Evolutionary conservation across 495 filamentous ascomycete species (phyloP).

Genomic region (Aspergillus diversus): DNA sequence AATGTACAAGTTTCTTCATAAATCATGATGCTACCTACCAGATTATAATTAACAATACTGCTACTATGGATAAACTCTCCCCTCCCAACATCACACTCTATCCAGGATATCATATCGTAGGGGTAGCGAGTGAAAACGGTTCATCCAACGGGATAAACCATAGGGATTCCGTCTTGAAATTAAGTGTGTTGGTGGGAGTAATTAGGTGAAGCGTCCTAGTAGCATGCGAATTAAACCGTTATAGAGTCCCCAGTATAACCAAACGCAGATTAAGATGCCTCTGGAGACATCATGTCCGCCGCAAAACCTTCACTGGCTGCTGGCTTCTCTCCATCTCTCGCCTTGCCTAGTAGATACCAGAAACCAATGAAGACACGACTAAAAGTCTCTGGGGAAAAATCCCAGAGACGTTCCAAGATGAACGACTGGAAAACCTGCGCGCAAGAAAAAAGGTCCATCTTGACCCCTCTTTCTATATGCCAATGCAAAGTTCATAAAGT

Average conservation of each 20-base stretch:
- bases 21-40: constrained; percentile 31
- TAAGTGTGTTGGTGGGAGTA: constrained; percentile 1
- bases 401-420: constrained; percentile 9
- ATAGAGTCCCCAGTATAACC: constrained; percentile 2
- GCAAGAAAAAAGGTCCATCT: constrained; percentile 22
- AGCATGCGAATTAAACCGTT: constrained; percentile 18
- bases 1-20: constrained; percentile 26
- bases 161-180: background rate
- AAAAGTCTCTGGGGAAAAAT: background rate
- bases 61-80: constrained; percentile 15
- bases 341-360: constrained; percentile 11
- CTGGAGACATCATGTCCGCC: background rate
- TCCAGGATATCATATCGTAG: constrained; percentile 10
- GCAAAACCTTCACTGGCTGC: constrained; percentile 2
- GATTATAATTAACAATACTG: constrained; percentile 29
- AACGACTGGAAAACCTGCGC: constrained; percentile 17
- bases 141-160: background rate
- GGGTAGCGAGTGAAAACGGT: constrained; percentile 2
- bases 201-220: constrained; percentile 8
- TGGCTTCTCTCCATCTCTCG: constrained; percentile 1
- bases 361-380: constrained; percentile 9
- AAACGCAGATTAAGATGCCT: constrained; percentile 8
- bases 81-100: constrained; percentile 13
- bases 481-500: constrained; percentile 44
- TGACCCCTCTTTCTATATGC: constrained; percentile 40